phyloP scores from a whole-genome alignment of 352 stramenopile species.

The Phytophthora tentaculata region DNA sequence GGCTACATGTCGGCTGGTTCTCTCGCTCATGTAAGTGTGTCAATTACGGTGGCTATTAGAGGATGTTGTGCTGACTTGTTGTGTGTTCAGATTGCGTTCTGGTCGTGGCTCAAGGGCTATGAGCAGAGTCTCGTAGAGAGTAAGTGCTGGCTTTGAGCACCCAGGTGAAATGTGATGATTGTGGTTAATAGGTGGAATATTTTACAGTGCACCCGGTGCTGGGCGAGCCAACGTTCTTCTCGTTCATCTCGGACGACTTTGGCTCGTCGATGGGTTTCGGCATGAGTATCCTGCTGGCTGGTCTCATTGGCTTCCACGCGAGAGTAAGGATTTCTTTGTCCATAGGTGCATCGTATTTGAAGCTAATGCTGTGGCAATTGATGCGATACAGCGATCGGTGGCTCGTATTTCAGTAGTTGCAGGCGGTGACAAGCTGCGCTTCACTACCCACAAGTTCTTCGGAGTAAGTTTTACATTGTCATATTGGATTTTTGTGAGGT shows the following conservation, averaged over 20 bases:
- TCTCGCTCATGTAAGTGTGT: constrained; percentile 63
- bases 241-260: constrained; percentile 82
- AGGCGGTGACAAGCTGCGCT: constrained; percentile 80
- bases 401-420: constrained; percentile 79
- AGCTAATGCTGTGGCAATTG: constrained; percentile 1
- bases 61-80: constrained; percentile 1
- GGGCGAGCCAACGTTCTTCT: constrained; percentile 79
- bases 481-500: background rate
- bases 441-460: constrained; percentile 91
- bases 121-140: constrained; percentile 84
- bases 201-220: constrained; percentile 66
- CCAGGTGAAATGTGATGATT: background rate
- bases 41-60: background rate
- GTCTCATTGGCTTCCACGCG: constrained; percentile 85
- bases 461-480: constrained; percentile 47
- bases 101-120: constrained; percentile 90
- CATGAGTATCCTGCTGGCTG: constrained; percentile 80
- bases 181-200: background rate
- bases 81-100: constrained; percentile 78
- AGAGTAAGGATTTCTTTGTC: constrained; percentile 40
- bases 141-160: constrained; percentile 30
- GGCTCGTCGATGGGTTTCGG: constrained; percentile 82
- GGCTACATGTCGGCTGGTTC: constrained; percentile 80
- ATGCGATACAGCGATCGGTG: constrained; percentile 62
- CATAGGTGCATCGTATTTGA: background rate